Evolutionary conservation across 495 filamentous ascomycete genomes (phyloP), one percentile per base, ranked within the genome.

Genomic region (Penicillium odoratum): DNA sequence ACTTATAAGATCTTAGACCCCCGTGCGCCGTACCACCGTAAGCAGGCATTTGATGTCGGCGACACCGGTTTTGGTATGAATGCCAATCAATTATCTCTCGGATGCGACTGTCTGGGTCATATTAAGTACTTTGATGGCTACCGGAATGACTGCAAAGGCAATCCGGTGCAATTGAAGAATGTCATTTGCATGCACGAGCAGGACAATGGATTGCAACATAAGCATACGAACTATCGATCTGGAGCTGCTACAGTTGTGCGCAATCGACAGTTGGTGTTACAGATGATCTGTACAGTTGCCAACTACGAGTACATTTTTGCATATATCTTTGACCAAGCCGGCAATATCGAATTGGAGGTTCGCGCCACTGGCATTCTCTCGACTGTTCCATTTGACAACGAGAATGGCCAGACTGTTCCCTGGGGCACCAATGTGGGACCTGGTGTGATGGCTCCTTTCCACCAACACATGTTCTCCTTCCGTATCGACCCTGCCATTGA

Each of bases 401-500:
- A 73, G 26, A 70, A 72, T 34, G 71, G 72, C 1, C 78, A 87
- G 16, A 87, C 85, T 16, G 71, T 88, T 54, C 85, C 78, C 28
- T 96, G 88, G 81, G 92, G 92, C 44, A 97, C 92, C 1, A 81
- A 93, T 33, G 90, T 97, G 7, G 88, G 91, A 57, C 92, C 92
- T 0, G 92, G 92, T 0, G 91, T 92, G 8, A 82, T 97, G 48
- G 91, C 81, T 26, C 77, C 84, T 53, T 83, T 84, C 67, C 92
- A 97, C 61, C 92, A 97, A 64, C 92, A 97, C 73, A 89, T 96
- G 70, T 94, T 97, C 74, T 91, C 88, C 3, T 84, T 96, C 2
- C 88, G 92, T 13, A 79, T 97, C 15, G 92, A 97, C 69, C 92
- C 92, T 6, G 82, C 84, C 43, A 79, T 96, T 53, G 91, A 90